phyloP scores from a whole-genome alignment of 306 rosid genomes.

The Dryas alaskensis region DNA sequence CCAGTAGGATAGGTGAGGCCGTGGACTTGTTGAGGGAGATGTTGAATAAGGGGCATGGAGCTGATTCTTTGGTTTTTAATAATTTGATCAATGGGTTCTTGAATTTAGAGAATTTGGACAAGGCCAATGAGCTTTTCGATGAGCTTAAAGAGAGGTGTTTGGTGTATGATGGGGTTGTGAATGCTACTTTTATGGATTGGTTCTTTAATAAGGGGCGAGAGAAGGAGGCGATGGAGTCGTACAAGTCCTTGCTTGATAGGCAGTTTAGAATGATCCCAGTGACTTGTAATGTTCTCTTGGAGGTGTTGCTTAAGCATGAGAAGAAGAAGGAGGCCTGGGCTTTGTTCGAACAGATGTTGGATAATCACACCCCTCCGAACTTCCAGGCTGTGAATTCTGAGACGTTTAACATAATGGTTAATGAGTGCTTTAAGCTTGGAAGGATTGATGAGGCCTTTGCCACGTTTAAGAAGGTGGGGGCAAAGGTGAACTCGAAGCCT shows the following conservation, averaged over 20 bases:
- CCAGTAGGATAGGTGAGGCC: constrained; percentile 66
- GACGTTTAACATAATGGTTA: constrained; percentile 83
- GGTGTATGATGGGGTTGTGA: constrained; percentile 91
- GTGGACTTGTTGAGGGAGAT: constrained; percentile 85
- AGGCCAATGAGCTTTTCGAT: constrained; percentile 80
- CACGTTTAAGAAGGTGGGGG: constrained; percentile 77
- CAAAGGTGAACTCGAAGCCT: constrained; percentile 63
- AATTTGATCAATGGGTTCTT: constrained; percentile 73
- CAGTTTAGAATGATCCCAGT: constrained; percentile 82
- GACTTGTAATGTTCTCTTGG: constrained; percentile 79
- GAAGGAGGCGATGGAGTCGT: constrained; percentile 89
- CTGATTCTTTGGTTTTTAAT: constrained; percentile 81
- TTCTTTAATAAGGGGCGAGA: constrained; percentile 56
- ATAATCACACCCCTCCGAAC: constrained; percentile 84
- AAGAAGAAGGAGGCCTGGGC: constrained; percentile 58
- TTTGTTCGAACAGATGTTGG: constrained; percentile 75
- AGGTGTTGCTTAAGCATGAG: constrained; percentile 67
- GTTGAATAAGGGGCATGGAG: constrained; percentile 82
- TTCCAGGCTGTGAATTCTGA: constrained; percentile 88
- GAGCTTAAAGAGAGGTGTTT: constrained; percentile 86
- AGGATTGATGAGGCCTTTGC: constrained; percentile 53
- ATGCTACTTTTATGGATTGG: constrained; percentile 89
- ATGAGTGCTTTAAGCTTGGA: constrained; percentile 69
- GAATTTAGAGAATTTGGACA: constrained; percentile 63
- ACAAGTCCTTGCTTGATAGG: constrained; percentile 61